phyloP scores from a whole-genome alignment of 2,329 filamentous ascomycete species.

The Trichoderma breve region DNA sequence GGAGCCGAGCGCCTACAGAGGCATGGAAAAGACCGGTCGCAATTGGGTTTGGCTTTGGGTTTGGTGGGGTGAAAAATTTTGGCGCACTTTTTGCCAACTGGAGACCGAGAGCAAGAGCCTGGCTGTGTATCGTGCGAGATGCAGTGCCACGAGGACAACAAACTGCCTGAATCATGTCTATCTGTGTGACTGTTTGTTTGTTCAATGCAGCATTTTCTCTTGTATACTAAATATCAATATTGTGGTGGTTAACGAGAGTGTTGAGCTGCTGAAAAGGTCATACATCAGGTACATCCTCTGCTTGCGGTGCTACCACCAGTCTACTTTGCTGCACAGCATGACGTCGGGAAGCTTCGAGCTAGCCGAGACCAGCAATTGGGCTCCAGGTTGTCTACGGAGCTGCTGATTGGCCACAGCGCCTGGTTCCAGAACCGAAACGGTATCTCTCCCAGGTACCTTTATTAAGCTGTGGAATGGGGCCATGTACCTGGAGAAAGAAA shows the following conservation, averaged over 20 bases:
- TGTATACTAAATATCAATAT: neutral
- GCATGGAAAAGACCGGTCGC: neutral
- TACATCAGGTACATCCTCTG: neutral
- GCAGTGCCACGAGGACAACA: neutral
- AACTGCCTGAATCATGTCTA: neutral
- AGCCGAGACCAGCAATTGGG: conserved; percentile 1
- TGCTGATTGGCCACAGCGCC: neutral
- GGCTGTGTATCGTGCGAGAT: neutral
- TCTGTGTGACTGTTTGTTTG: neutral
- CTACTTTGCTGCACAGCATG: neutral
- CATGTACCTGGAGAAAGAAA: neutral
- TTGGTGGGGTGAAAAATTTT: conserved; percentile 26
- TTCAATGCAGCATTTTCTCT: neutral
- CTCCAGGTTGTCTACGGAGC: neutral
- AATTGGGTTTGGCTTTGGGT: conserved; percentile 11
- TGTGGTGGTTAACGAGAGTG: neutral
- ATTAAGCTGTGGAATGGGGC: neutral
- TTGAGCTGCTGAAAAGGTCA: too few species aligned
- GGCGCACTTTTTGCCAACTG: conserved; percentile 11
- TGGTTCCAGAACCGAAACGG: neutral
- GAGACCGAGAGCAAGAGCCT: neutral
- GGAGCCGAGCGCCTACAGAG: conserved; percentile 23
- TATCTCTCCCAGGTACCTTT: neutral
- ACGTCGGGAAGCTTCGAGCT: conserved; percentile 1
- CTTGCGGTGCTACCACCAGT: neutral